phyloP scores from a whole-genome alignment of 805 yeast genomes.

The Candida koratica region DNA sequence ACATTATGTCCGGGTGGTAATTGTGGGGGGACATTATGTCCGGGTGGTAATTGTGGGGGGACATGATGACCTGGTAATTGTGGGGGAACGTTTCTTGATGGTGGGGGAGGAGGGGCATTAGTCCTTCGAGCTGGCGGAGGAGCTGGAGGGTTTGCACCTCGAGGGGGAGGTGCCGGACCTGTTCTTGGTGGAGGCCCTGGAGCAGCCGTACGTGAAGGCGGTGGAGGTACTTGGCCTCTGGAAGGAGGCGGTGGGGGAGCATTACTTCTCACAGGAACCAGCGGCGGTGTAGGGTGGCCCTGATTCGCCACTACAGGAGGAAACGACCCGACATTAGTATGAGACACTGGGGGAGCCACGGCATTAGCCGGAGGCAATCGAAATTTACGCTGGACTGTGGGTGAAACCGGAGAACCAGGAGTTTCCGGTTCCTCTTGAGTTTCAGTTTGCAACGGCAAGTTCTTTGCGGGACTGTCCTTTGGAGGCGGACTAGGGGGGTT shows the following conservation, averaged over 20 bases:
- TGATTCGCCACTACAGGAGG: too few species aligned
- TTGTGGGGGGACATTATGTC: constrained; percentile 11
- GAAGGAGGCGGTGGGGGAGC: constrained; percentile 27
- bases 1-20: constrained; percentile 9
- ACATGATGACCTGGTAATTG: constrained; percentile 12
- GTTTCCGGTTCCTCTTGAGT: constrained; percentile 13
- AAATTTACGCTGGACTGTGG: constrained; percentile 20
- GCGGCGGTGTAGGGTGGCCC: constrained; percentile 17
- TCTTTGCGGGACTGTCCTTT: not conserved
- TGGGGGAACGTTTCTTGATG: constrained; percentile 19
- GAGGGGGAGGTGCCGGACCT: constrained; percentile 19
- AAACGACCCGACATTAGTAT: constrained; percentile 17
- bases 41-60: not conserved
- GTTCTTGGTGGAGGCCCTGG: constrained; percentile 17
- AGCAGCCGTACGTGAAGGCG: constrained; percentile 14
- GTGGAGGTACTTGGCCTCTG: constrained; percentile 15
- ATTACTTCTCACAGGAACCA: constrained; percentile 12
- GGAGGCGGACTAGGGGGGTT: constrained; percentile 16
- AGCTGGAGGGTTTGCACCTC: constrained; percentile 12
- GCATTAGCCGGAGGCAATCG: constrained; percentile 37
- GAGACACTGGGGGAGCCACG: constrained; percentile 25
- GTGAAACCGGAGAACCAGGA: constrained; percentile 10
- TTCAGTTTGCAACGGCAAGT: constrained; percentile 1
- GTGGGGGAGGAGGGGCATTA: constrained; percentile 16
- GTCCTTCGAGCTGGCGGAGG: constrained; percentile 11